Evolutionary conservation across 106 monocot genomes (phyloP).

Genomic region (Posidonia australis): DNA sequence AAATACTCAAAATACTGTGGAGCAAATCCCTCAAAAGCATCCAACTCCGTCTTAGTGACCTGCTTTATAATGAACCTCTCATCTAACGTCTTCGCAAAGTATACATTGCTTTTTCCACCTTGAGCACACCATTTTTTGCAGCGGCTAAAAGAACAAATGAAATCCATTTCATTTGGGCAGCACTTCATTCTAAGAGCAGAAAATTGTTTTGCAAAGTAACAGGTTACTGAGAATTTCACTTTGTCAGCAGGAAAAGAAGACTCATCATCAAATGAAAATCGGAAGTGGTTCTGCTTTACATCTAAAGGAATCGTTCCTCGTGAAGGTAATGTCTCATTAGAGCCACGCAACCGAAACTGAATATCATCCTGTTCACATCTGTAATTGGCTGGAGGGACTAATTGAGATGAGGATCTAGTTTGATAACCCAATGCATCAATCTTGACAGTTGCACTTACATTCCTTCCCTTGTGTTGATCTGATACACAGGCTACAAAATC

Average conservation of each 20-base stretch:
- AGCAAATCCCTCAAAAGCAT: constrained; percentile 86
- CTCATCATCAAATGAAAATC: constrained; percentile 57
- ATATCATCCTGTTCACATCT: constrained; percentile 7
- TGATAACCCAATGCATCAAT: neutral
- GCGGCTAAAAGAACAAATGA: constrained; percentile 66
- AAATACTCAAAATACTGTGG: constrained; percentile 80
- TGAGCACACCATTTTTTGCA: constrained; percentile 85
- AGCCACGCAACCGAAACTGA: constrained; percentile 5
- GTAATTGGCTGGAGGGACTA: neutral
- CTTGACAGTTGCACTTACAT: constrained; percentile 8
- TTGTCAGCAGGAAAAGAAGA: constrained; percentile 45
- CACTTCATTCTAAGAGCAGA: constrained; percentile 59
- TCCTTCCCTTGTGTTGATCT: constrained; percentile 12
- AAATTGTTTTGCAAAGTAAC: constrained; percentile 90
- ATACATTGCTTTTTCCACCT: constrained; percentile 97
- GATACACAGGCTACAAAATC: constrained; percentile 29
- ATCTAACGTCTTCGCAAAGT: constrained; percentile 87
- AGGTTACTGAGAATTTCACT: constrained; percentile 75
- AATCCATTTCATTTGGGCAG: constrained; percentile 61
- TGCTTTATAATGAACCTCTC: constrained; percentile 95
- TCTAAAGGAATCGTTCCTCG: constrained; percentile 15
- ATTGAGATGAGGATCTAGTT: neutral
- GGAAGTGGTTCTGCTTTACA: constrained; percentile 48
- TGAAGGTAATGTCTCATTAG: constrained; percentile 18
- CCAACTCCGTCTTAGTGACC: constrained; percentile 82